Base-by-base conservation (phyloP, 1,139 yeast genomes). In the Debaryomyces sp. region DNA sequence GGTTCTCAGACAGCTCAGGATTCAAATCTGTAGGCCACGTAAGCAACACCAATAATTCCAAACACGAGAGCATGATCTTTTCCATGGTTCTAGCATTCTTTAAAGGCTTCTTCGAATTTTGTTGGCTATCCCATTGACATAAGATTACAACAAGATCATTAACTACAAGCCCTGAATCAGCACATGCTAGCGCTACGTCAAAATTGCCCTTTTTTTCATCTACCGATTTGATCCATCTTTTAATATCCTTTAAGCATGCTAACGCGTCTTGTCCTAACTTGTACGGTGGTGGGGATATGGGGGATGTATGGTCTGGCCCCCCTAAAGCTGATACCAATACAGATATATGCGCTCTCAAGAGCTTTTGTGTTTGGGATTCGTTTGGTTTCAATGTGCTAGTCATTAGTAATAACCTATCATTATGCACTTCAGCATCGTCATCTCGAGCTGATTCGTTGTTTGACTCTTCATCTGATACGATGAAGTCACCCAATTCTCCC, bases 191-290 rank as follows among this genome's bases (percentile, higher is more conserved):
- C 0, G 97, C 96, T 15, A 92, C 97, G 55, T 87, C 91, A 75
- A 82, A 86, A 24, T 84, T 75, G 45, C 79, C 76, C 51, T 81
- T 78, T 38, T 77, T 75, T 51, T 89, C 96, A 63, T 94, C 99
- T 44, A 89, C 94, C 1, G 87, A 77, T 55, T 82, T 82, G 48
- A 94, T 80, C 97, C 98, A 92, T 56, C 88, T 77, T 63, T 89
- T 90, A 52, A 94, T 68, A 68, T 94, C 99, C 58, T 89, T 87
- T 33, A 94, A 70, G 66, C 98, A 90, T 0, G 92, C 92, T 51
- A 89, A 69, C 1, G 97, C 97, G 62, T 94, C 98, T 55, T 87
- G 92, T 9, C 99, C 99, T 2, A 92, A 75, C 54, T 81, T 82
- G 61, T 94, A 94, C 0, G 86, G 84, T 1, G 68, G 66, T 1